Conservation (phyloP, 371 early-diverging fungal species). For the Blyttiomyces sp. region DNA sequence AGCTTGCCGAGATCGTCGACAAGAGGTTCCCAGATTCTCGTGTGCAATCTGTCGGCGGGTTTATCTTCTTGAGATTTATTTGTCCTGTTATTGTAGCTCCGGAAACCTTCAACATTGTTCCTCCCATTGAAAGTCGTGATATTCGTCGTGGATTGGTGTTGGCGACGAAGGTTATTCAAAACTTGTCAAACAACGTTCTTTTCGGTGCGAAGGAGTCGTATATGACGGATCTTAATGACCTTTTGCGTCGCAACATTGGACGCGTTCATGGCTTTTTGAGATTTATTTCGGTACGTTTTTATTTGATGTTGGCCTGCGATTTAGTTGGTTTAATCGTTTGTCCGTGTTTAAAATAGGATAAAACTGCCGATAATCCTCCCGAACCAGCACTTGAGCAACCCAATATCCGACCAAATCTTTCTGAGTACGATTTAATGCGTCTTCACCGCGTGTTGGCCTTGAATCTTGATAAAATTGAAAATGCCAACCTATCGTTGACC, state of each 20-base stretch:
- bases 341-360: neutral
- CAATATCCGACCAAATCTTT: conserved; percentile 1
- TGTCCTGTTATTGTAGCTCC: conserved; percentile 95
- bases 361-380: too few relatives aligned
- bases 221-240: conserved; percentile 77
- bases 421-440: conserved; percentile 30
- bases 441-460: conserved; percentile 36
- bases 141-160: conserved; percentile 83
- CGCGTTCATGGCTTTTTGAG: conserved; percentile 63
- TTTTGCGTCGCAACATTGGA: conserved; percentile 34
- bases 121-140: conserved; percentile 50
- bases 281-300: conserved; percentile 28
- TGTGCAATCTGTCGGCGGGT: conserved; percentile 86
- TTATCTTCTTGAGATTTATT: conserved; percentile 92
- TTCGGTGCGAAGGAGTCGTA: conserved; percentile 91
- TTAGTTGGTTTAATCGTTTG: neutral
- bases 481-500: conserved; percentile 5
- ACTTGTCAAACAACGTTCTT: conserved; percentile 87
- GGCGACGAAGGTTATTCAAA: conserved; percentile 92
- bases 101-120: conserved; percentile 42
- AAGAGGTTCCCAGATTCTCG: conserved; percentile 79
- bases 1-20: conserved; percentile 72
- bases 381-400: too few relatives aligned
- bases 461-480: conserved; percentile 40
- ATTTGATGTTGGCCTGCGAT: neutral